Evolutionary conservation across 2,329 filamentous ascomycete species (phyloP).

Genomic region (Fusarium avenaceum): DNA sequence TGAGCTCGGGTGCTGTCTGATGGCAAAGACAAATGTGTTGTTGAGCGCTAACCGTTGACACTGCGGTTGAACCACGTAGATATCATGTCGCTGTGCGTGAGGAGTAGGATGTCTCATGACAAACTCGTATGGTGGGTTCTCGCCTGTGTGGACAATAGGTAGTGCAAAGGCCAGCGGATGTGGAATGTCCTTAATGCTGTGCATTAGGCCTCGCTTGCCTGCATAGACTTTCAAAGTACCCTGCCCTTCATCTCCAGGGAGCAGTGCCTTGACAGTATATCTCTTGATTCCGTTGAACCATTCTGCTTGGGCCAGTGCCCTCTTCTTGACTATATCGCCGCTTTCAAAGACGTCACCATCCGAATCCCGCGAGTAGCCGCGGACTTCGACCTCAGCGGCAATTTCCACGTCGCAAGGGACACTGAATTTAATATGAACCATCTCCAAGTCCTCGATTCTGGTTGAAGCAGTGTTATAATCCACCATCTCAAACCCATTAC

Average conservation of each 20-base stretch:
- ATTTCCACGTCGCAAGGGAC: constrained; percentile 93
- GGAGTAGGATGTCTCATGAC: constrained; percentile 93
- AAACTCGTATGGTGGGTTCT: constrained; percentile 96
- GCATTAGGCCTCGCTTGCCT: constrained; percentile 95
- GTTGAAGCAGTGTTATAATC: constrained; percentile 92
- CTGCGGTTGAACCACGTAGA: constrained; percentile 97
- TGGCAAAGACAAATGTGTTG: constrained; percentile 97
- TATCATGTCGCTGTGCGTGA: constrained; percentile 95
- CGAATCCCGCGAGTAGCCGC: constrained; percentile 81
- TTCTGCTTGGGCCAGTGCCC: constrained; percentile 89
- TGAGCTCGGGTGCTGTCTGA: constrained; percentile 88
- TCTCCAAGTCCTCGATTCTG: constrained; percentile 90
- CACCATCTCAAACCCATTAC: constrained; percentile 80
- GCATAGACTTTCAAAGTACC: constrained; percentile 92
- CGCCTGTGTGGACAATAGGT: constrained; percentile 90
- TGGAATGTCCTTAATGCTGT: constrained; percentile 95
- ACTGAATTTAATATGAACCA: constrained; percentile 88
- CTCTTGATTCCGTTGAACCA: constrained; percentile 90
- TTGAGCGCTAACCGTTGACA: constrained; percentile 89
- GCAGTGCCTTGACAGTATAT: constrained; percentile 91
- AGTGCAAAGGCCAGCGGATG: constrained; percentile 90
- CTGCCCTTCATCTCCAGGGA: constrained; percentile 92
- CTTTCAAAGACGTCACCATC: constrained; percentile 96
- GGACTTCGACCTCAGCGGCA: constrained; percentile 90
- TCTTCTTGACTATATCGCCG: constrained; percentile 86